Evolutionary conservation across 2,329 filamentous ascomycete species (phyloP).

Genomic region (Ophiostoma quercus): DNA sequence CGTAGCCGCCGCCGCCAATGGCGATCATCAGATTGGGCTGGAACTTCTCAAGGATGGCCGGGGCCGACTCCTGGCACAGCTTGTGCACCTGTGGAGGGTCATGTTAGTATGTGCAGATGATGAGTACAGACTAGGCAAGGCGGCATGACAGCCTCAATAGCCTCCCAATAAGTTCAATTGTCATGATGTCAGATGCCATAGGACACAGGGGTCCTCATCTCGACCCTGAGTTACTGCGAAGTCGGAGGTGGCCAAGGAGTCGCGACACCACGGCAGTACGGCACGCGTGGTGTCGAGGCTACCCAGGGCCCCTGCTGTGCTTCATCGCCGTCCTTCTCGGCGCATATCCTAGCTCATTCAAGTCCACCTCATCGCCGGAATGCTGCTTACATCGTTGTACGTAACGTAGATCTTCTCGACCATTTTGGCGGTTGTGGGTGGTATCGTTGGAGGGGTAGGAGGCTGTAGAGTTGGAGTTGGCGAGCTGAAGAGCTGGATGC

Average conservation of each 20-base stretch:
- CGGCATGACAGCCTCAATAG: neutral
- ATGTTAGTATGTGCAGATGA: neutral
- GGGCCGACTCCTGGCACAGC: constrained; percentile 82
- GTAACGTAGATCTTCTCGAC: constrained; percentile 83
- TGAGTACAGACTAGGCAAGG: neutral
- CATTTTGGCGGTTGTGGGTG: constrained; percentile 50
- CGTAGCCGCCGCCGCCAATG: constrained; percentile 95
- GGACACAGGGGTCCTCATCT: neutral
- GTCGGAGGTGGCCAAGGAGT: neutral
- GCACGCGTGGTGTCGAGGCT: neutral
- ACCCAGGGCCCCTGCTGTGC: neutral
- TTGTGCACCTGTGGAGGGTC: constrained; percentile 76
- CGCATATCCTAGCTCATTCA: neutral
- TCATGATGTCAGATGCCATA: neutral
- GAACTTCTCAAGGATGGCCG: constrained; percentile 75
- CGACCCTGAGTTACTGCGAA: neutral
- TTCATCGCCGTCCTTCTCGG: neutral
- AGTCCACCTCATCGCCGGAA: neutral
- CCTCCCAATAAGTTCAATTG: too few relatives aligned
- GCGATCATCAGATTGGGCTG: constrained; percentile 96
- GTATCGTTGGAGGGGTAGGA: neutral
- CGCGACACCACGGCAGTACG: neutral
- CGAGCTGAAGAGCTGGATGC: neutral
- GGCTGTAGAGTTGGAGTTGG: too few relatives aligned
- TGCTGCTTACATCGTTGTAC: constrained; percentile 71